Conservation (phyloP, 2,329 filamentous ascomycete species). For the Pseudogymnoascus pannorum region DNA sequence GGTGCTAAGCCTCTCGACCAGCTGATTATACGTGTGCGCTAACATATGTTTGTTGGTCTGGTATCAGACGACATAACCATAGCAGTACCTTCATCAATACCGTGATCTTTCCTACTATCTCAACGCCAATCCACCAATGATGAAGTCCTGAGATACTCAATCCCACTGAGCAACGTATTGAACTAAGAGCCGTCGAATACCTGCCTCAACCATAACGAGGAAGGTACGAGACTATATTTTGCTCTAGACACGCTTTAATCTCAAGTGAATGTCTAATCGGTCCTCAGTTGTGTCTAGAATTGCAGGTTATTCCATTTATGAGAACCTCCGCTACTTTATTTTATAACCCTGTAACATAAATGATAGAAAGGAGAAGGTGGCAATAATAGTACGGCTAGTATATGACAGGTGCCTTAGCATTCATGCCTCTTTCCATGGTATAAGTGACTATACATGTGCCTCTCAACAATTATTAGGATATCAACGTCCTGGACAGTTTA, state of each 20-base stretch:
- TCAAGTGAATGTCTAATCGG: not conserved
- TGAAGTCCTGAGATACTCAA: not conserved
- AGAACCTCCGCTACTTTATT: not conserved
- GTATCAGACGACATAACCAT: not conserved
- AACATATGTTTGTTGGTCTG: not conserved
- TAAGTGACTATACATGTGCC: not conserved
- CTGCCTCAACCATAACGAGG: not conserved
- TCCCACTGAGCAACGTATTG: not conserved
- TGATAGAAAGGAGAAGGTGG: conserved; percentile 2
- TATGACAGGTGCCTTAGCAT: not conserved
- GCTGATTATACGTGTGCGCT: not conserved
- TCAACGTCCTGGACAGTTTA: not conserved
- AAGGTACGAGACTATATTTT: not conserved
- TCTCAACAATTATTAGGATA: not conserved
- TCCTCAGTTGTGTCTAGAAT: not conserved
- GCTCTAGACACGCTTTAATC: not conserved
- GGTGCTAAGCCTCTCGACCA: not conserved
- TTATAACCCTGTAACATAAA: not conserved
- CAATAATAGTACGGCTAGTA: not conserved
- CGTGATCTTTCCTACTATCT: not conserved
- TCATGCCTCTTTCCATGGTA: not conserved
- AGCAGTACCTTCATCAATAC: not conserved
- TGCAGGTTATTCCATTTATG: not conserved
- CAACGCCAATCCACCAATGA: not conserved
- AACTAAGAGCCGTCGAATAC: not conserved